Conservation (phyloP, 2,329 filamentous ascomycete genomes). For the Penicillium sclerotiorum region DNA sequence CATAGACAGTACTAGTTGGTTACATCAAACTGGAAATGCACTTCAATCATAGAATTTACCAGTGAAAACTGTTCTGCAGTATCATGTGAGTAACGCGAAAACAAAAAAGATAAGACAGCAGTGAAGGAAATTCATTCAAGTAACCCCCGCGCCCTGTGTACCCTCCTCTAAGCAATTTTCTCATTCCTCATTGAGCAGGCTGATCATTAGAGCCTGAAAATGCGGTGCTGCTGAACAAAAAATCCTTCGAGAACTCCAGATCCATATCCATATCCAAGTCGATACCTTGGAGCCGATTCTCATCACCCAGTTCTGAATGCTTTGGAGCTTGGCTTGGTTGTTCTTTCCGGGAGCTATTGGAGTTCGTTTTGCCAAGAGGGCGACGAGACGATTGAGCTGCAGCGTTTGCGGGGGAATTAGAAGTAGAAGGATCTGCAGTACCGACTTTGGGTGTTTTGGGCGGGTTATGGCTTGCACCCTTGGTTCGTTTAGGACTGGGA, state of each 20-base stretch:
- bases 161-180: too few species aligned
- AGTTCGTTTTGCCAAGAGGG: conserved; percentile 27
- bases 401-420: neutral
- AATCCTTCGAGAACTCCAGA: conserved; percentile 40
- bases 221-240: conserved; percentile 38
- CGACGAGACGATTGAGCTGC: conserved; percentile 11
- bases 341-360: conserved; percentile 30
- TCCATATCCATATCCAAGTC: conserved; percentile 39
- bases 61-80: too few species aligned
- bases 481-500: conserved; percentile 34
- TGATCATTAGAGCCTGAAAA: conserved; percentile 27
- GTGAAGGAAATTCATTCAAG: too few species aligned
- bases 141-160: too few species aligned
- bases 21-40: too few species aligned
- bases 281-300: conserved; percentile 29
- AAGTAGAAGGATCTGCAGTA: too few species aligned
- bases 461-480: too few species aligned
- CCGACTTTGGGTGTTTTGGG: too few species aligned
- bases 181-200: conserved; percentile 2
- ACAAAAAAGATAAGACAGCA: too few species aligned
- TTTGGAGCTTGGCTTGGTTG: conserved; percentile 17
- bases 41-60: too few species aligned
- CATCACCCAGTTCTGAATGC: conserved; percentile 7
- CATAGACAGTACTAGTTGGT: too few species aligned
- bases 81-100: too few species aligned